Percentiles rank a stretch among this genome's conserved stretches.
phyloP scores from a whole-genome alignment of 208 protist species.

The Acanthamoeba quina region DNA sequence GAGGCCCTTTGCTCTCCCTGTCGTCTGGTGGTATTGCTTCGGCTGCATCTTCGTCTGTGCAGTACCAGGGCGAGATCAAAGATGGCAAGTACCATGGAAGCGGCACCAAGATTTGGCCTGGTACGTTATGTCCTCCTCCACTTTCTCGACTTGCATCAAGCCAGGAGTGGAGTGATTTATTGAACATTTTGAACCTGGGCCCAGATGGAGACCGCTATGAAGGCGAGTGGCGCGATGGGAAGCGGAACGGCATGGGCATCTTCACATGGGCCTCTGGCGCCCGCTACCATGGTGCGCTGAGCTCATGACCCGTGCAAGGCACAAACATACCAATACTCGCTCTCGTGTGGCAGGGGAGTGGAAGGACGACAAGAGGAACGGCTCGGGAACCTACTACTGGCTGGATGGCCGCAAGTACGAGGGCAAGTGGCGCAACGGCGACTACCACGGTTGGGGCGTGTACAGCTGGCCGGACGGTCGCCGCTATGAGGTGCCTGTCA shows the following conservation, averaged over 20 bases:
- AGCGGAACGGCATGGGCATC: conserved; percentile 1
- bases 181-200: background rate
- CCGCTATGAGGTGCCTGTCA: background rate
- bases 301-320: background rate
- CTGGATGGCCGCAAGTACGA: conserved; percentile 22
- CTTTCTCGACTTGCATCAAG: background rate
- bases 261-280: conserved; percentile 11
- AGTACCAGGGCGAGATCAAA: conserved; percentile 19
- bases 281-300: background rate
- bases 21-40: background rate
- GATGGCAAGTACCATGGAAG: conserved; percentile 30
- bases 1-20: background rate
- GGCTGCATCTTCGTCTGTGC: background rate
- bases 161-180: background rate
- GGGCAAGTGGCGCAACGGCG: conserved; percentile 21
- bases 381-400: background rate
- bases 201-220: background rate
- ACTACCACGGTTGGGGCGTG: conserved; percentile 15
- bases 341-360: background rate
- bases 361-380: conserved; percentile 31
- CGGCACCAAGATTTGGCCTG: conserved; percentile 18
- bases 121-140: background rate
- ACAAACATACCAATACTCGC: background rate
- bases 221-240: conserved; percentile 35
- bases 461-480: conserved; percentile 36